Evolutionary conservation across 78 protist genomes (phyloP).

Genomic region (Dictyostelium capitatum): DNA sequence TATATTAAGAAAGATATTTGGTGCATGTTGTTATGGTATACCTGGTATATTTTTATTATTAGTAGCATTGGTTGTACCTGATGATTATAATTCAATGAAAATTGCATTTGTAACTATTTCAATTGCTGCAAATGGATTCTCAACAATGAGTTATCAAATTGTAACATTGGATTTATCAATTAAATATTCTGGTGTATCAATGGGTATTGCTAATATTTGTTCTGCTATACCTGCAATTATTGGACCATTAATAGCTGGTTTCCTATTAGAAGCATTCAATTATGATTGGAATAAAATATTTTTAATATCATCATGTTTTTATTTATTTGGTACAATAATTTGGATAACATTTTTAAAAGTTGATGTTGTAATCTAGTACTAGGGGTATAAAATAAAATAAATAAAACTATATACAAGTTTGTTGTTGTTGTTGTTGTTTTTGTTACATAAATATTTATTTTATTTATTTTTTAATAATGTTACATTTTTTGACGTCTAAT

Average conservation of each 20-base stretch:
- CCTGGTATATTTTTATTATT: slow-evolving; percentile 42
- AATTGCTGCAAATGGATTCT: slow-evolving; percentile 41
- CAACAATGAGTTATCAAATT: background rate
- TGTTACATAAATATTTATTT: too few species aligned
- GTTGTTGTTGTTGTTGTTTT: too few species aligned
- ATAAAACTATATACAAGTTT: too few species aligned
- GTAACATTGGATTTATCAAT: slow-evolving; percentile 43
- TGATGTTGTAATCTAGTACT: slow-evolving; percentile 41
- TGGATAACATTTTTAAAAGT: slow-evolving; percentile 41
- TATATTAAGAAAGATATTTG: slow-evolving; percentile 31
- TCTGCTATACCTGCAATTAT: slow-evolving; percentile 56
- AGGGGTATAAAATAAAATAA: too few species aligned
- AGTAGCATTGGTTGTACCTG: background rate
- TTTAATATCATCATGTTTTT: slow-evolving; percentile 7
- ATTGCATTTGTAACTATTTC: slow-evolving; percentile 16
- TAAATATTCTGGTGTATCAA: slow-evolving; percentile 11
- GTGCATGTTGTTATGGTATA: background rate
- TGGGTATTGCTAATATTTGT: slow-evolving; percentile 58
- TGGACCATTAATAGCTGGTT: slow-evolving; percentile 26
- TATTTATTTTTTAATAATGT: too few species aligned
- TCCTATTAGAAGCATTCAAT: slow-evolving; percentile 2
- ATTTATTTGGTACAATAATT: slow-evolving; percentile 12
- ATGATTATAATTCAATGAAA: background rate
- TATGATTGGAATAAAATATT: slow-evolving; percentile 37
- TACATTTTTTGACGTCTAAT: too few species aligned